These are phyloP conservation scores for Yarrowia divulgata DNA, from an alignment of 805 yeast species.

Conservation along the genomic window DNA sequence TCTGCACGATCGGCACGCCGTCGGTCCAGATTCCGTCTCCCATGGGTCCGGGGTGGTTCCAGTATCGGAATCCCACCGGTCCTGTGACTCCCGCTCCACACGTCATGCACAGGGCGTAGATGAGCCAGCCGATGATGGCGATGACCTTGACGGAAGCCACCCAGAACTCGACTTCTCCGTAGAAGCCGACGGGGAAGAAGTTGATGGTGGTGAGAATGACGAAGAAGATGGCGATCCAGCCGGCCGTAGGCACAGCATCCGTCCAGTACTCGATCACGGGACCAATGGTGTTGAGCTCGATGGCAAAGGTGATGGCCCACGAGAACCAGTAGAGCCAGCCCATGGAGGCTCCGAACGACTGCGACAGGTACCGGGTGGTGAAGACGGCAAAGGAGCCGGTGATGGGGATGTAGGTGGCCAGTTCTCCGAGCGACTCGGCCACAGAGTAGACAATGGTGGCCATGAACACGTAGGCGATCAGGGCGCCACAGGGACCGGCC, in stretches of 20 bases:
- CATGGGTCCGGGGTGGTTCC: slow-evolving; percentile 56
- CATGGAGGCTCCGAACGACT: slow-evolving; percentile 65
- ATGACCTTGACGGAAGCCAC: slow-evolving; percentile 67
- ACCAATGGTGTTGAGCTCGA: slow-evolving; percentile 56
- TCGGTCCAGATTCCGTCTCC: slow-evolving; percentile 55
- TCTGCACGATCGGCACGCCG: slow-evolving; percentile 36
- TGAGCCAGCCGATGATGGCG: slow-evolving; percentile 67
- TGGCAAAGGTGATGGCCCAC: slow-evolving; percentile 57
- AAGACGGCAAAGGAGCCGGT: slow-evolving; percentile 73
- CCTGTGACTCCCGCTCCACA: slow-evolving; percentile 60
- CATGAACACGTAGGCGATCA: slow-evolving; percentile 66
- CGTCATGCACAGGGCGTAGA: slow-evolving; percentile 59
- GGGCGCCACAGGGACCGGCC: slow-evolving; percentile 72
- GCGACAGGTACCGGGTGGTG: slow-evolving; percentile 65
- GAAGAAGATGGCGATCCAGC: slow-evolving; percentile 60
- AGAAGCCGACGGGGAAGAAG: slow-evolving; percentile 57
- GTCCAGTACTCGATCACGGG: slow-evolving; percentile 57
- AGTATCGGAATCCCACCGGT: slow-evolving; percentile 53
- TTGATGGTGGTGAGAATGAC: slow-evolving; percentile 54
- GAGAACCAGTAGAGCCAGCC: slow-evolving; percentile 59
- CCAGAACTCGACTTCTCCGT: slow-evolving; percentile 67
- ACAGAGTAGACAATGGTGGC: slow-evolving; percentile 66
- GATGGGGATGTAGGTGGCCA: slow-evolving; percentile 61
- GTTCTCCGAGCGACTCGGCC: slow-evolving; percentile 65
- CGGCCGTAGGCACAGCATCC: slow-evolving; percentile 57